A percentile compares a stretch with the other conserved stretches of the same genome.
phyloP scores from a whole-genome alignment of 768 basidiomycete genomes.

The Amanita fuliginea region DNA sequence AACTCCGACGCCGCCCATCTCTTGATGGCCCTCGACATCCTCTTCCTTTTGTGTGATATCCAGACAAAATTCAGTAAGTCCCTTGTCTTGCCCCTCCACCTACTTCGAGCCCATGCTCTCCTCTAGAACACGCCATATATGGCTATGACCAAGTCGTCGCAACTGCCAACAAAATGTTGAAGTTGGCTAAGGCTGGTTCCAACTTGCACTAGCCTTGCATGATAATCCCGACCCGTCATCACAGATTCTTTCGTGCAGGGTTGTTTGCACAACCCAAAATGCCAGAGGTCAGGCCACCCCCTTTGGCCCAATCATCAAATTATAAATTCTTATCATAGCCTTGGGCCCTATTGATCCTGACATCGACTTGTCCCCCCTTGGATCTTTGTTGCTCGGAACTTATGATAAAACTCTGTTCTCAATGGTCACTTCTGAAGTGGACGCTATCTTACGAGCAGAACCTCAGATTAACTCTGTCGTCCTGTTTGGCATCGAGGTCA shows the following conservation, averaged over 20 bases:
- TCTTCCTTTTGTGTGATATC: slow-evolving; percentile 80
- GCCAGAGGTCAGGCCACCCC: slow-evolving; percentile 36
- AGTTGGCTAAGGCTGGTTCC: slow-evolving; percentile 49
- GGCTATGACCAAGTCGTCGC: slow-evolving; percentile 61
- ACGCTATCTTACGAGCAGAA: slow-evolving; percentile 33
- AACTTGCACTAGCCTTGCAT: neutral
- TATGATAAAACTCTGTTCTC: slow-evolving; percentile 77
- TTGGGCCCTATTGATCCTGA: slow-evolving; percentile 61
- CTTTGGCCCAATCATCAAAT: neutral
- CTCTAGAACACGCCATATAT: slow-evolving; percentile 38
- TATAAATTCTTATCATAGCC: slow-evolving; percentile 25
- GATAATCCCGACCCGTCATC: neutral
- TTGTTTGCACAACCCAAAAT: slow-evolving; percentile 82
- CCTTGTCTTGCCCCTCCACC: neutral
- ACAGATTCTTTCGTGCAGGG: slow-evolving; percentile 59
- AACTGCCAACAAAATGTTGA: slow-evolving; percentile 69
- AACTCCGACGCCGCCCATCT: slow-evolving; percentile 10
- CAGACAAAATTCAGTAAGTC: slow-evolving; percentile 64
- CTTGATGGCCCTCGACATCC: slow-evolving; percentile 21
- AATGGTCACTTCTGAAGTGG: slow-evolving; percentile 69
- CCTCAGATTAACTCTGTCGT: slow-evolving; percentile 49
- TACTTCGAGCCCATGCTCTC: neutral
- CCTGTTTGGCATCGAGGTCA: slow-evolving; percentile 82
- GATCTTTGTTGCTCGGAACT: slow-evolving; percentile 44
- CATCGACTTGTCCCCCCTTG: slow-evolving; percentile 44